Evolutionary conservation across 192 early-diverging fungal species (phyloP).

Genomic region (Coemansia sp.): DNA sequence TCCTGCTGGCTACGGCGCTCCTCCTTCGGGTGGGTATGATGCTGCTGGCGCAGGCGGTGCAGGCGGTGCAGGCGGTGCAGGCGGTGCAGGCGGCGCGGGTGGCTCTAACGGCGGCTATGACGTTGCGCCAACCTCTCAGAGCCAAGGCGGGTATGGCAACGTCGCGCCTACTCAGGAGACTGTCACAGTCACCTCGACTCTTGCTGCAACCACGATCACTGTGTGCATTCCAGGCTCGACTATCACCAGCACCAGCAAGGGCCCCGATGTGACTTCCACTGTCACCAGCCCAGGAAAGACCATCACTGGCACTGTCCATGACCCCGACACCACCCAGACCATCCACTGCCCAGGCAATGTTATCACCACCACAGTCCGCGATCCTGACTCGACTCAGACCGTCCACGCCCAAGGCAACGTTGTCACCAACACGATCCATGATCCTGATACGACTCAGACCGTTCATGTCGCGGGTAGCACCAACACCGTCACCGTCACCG

Average conservation of each 20-base stretch:
- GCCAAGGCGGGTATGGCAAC: conserved; percentile 17
- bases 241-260: conserved; percentile 15
- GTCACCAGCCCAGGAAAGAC: conserved; percentile 30
- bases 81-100: background rate
- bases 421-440: conserved; percentile 32
- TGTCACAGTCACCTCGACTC: conserved; percentile 21
- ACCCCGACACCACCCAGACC: conserved; percentile 17
- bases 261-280: conserved; percentile 17
- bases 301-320: conserved; percentile 26
- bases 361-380: conserved; percentile 31
- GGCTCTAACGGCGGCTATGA: background rate
- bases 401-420: conserved; percentile 19
- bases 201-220: conserved; percentile 26
- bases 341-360: conserved; percentile 23
- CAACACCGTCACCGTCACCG: conserved; percentile 26
- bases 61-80: no score
- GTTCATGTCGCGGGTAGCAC: conserved; percentile 23
- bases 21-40: conserved; percentile 6
- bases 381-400: conserved; percentile 28
- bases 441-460: conserved; percentile 29
- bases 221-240: conserved; percentile 27
- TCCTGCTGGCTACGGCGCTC: conserved; percentile 20
- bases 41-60: background rate
- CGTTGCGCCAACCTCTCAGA: conserved; percentile 5
- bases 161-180: conserved; percentile 8